Percentiles rank a stretch among this genome's conserved stretches.
phyloP scores from a whole-genome alignment of 148 eudicot genomes.

The Vaccinium vitisidaea region DNA sequence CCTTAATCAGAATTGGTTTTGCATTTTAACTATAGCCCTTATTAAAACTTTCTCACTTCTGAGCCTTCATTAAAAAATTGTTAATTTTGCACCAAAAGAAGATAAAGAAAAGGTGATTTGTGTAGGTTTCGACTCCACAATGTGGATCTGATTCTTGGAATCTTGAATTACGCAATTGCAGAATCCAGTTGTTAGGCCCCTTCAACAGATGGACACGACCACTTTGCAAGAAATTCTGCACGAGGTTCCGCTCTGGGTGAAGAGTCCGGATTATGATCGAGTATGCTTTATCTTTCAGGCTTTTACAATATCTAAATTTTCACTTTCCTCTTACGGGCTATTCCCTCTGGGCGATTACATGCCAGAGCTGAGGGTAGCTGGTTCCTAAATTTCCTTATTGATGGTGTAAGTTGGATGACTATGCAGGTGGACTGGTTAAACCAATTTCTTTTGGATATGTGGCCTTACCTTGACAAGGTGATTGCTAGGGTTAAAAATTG shows the following conservation, averaged over 20 bases:
- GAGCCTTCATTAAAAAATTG: neutral
- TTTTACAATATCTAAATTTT: neutral
- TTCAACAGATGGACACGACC: conserved; percentile 51
- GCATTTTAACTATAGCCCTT: neutral
- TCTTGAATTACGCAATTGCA: conserved; percentile 24
- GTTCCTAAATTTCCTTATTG: neutral
- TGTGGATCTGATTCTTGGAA: neutral
- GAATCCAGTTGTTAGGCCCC: conserved; percentile 54
- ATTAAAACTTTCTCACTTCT: neutral
- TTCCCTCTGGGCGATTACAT: neutral
- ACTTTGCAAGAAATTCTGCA: conserved; percentile 54
- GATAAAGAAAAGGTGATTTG: neutral
- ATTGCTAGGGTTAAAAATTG: conserved; percentile 33
- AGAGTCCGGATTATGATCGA: conserved; percentile 90
- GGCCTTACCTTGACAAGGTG: conserved; percentile 95
- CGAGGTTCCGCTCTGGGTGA: conserved; percentile 82
- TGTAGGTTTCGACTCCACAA: neutral
- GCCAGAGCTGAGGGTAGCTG: neutral
- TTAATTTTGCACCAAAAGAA: conserved; percentile 1
- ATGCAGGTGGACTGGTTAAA: conserved; percentile 91
- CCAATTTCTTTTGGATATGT: conserved; percentile 55
- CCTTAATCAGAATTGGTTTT: neutral
- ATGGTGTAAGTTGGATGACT: conserved; percentile 12
- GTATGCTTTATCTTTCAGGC: conserved; percentile 35
- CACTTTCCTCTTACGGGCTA: neutral